Percentiles rank a stretch among this genome's conserved stretches.
phyloP scores from a whole-genome alignment of 208 protist genomes.

The Tritrichomonas musculus region DNA sequence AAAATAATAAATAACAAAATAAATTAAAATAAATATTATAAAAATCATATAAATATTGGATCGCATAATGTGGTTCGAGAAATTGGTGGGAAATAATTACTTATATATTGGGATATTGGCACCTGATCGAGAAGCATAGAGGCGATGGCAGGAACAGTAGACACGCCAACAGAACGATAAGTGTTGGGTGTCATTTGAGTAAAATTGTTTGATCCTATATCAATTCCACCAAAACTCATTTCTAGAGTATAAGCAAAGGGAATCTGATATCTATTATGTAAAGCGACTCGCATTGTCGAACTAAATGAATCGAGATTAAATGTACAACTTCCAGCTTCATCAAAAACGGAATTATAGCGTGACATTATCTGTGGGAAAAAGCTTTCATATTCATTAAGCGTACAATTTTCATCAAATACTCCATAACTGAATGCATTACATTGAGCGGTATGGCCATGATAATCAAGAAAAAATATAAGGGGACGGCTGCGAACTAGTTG shows the following conservation, averaged over 20 bases:
- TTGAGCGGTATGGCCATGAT: background rate
- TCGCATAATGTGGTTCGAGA: too few relatives aligned
- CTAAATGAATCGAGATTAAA: background rate
- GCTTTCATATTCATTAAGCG: background rate
- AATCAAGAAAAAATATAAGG: background rate
- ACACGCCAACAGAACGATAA: background rate
- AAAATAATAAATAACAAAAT: too few relatives aligned
- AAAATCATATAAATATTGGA: too few relatives aligned
- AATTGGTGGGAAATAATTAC: too few relatives aligned
- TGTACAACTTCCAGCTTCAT: background rate
- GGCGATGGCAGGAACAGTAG: background rate
- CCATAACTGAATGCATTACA: slow-evolving; percentile 2
- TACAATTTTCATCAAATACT: background rate
- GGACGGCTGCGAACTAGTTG: background rate
- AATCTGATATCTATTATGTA: background rate
- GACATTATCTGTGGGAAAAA: background rate
- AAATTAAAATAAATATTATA: too few relatives aligned
- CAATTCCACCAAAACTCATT: background rate
- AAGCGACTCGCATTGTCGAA: background rate
- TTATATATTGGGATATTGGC: background rate
- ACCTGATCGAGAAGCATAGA: background rate
- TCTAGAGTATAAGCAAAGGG: slow-evolving; percentile 7
- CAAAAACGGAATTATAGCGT: background rate
- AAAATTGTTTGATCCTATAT: background rate
- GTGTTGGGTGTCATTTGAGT: background rate